Evolutionary conservation across 192 early-diverging fungal genomes (phyloP), one percentile per base, ranked within the genome.

Genomic region (Neocallimastix lanati): DNA sequence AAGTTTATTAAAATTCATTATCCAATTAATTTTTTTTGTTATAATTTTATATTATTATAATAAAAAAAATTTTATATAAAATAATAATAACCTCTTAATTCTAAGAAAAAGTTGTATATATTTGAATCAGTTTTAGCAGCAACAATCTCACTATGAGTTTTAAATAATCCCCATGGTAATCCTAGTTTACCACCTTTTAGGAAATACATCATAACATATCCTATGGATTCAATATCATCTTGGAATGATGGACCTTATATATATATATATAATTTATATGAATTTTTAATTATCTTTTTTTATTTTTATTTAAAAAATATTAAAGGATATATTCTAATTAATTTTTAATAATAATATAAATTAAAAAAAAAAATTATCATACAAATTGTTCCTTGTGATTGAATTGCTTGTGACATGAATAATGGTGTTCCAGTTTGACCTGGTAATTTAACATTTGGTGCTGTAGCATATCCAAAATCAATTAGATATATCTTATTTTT

Each of bases 351-450:
- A n/a, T n/a, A n/a, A n/a, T n/a, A 11, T 40, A 5, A 78, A 11
- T 28, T 29, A n/a, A 11, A 33, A 33, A 33, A 28, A 77, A 28
- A 30, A 15, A 28, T 29, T 18, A 16, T 28, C 81, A 79, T 79
- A 82, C 79, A 82, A 16, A 78, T 80, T 15, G 83, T 80, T 58
- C 83, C 83, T 67, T 76, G 27, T 16, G 77, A 79, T 80, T 84
- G 83, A 27, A 84, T 78, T 18, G 35, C 37, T 37, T 37, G 29
- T 18, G 83, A 78, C 83, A 84, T 84, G 67, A 84, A 84, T 77
- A 84, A 76, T 58, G 83, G 83, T 77, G 83, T 84, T 4, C 83
- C 83, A 28, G 83, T 84, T 78, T 84, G 83, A 11, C 83, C 83
- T 5, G 83, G 83, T 40, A 84, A 38, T 28, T 78, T 77, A 25